A percentile compares a stretch with the other conserved stretches of the same genome.
Conservation (phyloP, 768 basidiomycete genomes). For the Lactarius tabidus region DNA sequence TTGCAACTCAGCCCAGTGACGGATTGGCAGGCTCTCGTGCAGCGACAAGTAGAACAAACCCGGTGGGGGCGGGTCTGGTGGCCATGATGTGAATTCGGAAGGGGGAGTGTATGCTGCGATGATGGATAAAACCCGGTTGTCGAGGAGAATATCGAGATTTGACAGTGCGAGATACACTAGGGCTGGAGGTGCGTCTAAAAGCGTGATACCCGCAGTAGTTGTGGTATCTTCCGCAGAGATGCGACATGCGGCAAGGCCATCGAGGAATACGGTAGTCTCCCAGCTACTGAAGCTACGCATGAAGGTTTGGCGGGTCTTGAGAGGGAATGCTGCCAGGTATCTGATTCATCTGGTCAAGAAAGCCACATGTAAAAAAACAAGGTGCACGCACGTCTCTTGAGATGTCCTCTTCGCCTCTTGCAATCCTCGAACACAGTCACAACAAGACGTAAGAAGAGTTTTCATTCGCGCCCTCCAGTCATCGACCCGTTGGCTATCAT, state of each 20-base stretch:
- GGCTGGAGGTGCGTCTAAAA: slow-evolving; percentile 46
- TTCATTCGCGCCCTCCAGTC: slow-evolving; percentile 59
- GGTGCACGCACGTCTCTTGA: slow-evolving; percentile 61
- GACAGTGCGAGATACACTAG: slow-evolving; percentile 59
- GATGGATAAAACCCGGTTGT: slow-evolving; percentile 43
- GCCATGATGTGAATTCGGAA: slow-evolving; percentile 46
- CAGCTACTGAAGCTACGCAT: slow-evolving; percentile 60
- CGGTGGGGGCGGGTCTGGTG: slow-evolving; percentile 53
- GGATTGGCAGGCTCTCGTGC: slow-evolving; percentile 44
- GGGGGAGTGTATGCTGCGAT: slow-evolving; percentile 39
- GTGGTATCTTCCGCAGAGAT: slow-evolving; percentile 26
- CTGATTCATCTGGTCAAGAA: slow-evolving; percentile 37
- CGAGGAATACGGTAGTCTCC: slow-evolving; percentile 53
- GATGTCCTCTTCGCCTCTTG: slow-evolving; percentile 62
- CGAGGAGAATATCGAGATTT: slow-evolving; percentile 54
- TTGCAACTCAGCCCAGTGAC: slow-evolving; percentile 58
- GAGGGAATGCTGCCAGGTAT: slow-evolving; percentile 67
- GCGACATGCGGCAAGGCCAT: slow-evolving; percentile 39
- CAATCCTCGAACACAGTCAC: slow-evolving; percentile 64
- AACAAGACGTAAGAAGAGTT: slow-evolving; percentile 57
- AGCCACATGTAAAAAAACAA: neutral
- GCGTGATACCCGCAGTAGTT: slow-evolving; percentile 22
- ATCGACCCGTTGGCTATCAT: slow-evolving; percentile 52
- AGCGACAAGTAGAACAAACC: slow-evolving; percentile 58
- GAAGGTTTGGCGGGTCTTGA: slow-evolving; percentile 50